Evolutionary conservation across 306 rosid genomes (phyloP), one percentile per base, ranked within the genome.

Genomic region (Lathyrus tuberosus): DNA sequence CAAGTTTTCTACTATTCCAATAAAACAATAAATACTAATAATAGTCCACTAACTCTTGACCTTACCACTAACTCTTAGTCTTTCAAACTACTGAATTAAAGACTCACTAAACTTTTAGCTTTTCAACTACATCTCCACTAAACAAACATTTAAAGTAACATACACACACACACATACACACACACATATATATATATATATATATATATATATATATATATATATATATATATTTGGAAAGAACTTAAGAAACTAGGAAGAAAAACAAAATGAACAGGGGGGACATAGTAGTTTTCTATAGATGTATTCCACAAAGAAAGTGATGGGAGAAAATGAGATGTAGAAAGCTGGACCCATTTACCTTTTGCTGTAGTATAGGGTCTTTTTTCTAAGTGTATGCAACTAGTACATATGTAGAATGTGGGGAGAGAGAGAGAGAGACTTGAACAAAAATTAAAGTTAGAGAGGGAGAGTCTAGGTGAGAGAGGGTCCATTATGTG

Each of bases 271-370:
- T 20, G 40, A 31, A 28, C 10, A 53, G 37, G 73, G 73, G 72
- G 38, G 70, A 64, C 73, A 80, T 76, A 59, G 68, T 67, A 47
- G 81, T 80, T 68, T 78, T 76, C 24, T 64, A 73, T 64, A 70
- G 84, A 86, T 70, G 74, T 52, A 75, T 63, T 69, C 81, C 84
- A 61, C 78, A 79, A 40, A 41, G 81, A 83, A 72, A 78, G 84
- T 74, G 85, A 82, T 42, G 51, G 79, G 77, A 71, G 66, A 62
- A 81, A 67, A 33, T 62, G 67, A 68, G 75, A 83, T 44, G 3
- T 62, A 54, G 79, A 83, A 75, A 69, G 79, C 35, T 73, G 83
- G 87, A n/a, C 85, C 89, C 95, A 78, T 71, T 70, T 79, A 81
- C 85, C 81, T 70, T 79, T 82, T 22, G 69, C 75, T 63, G 30